These are phyloP conservation scores for Blumeria hordei DNA, from an alignment of 2,329 filamentous ascomycete genomes.

Conservation along the genomic window DNA sequence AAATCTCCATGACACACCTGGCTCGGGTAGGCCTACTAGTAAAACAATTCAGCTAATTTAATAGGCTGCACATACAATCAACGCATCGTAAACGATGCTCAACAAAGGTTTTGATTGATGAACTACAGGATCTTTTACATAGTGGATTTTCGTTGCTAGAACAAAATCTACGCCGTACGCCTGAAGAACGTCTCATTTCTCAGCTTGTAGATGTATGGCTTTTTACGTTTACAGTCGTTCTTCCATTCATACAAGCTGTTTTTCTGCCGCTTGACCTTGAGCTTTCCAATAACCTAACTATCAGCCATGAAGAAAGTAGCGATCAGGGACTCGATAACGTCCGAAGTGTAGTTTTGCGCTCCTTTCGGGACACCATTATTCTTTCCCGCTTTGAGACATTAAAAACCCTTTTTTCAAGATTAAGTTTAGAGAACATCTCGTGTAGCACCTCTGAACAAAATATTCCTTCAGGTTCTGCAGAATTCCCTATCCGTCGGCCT, in stretches of 20 bases:
- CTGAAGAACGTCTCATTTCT: constrained; percentile 74
- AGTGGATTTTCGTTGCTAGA: constrained; percentile 73
- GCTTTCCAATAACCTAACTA: constrained; percentile 42
- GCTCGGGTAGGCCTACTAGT: neutral
- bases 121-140: constrained; percentile 48
- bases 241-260: constrained; percentile 87
- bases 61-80: constrained; percentile 44
- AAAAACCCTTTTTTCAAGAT: constrained; percentile 70
- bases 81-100: constrained; percentile 53
- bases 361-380: constrained; percentile 74
- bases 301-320: constrained; percentile 34
- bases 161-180: constrained; percentile 50
- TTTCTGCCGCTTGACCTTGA: constrained; percentile 86
- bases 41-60: neutral
- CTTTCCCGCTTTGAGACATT: constrained; percentile 72
- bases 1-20: neutral
- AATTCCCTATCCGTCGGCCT: constrained; percentile 28
- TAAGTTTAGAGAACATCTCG: constrained; percentile 51
- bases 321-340: constrained; percentile 20
- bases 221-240: constrained; percentile 67
- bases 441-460: constrained; percentile 21
- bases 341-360: constrained; percentile 63
- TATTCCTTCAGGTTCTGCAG: constrained; percentile 22
- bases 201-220: constrained; percentile 86
- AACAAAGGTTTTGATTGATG: constrained; percentile 41